Evolutionary conservation across 2,329 filamentous ascomycete genomes (phyloP).

Genomic region (Botrytis sinoallii): DNA sequence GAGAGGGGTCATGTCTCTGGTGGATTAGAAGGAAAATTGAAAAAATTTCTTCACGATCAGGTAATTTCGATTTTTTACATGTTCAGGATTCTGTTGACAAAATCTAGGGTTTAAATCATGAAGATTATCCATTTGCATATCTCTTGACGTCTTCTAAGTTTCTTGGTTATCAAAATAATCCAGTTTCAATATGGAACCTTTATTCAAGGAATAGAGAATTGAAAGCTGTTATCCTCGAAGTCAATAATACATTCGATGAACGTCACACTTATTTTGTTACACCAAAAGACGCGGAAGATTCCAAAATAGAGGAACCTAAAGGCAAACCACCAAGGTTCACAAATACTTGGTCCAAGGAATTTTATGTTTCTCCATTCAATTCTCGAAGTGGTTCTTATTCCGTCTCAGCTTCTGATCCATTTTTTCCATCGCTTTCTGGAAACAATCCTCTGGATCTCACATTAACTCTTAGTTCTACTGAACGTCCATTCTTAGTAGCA

Average conservation of each 20-base stretch:
- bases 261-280: slow-evolving; percentile 62
- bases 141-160: slow-evolving; percentile 68
- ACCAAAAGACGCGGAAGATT: slow-evolving; percentile 35
- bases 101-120: slow-evolving; percentile 53
- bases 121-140: slow-evolving; percentile 64
- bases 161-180: slow-evolving; percentile 69
- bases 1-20: slow-evolving; percentile 49
- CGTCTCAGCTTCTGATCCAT: slow-evolving; percentile 48
- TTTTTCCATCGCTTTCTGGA: slow-evolving; percentile 41
- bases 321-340: slow-evolving; percentile 41
- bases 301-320: slow-evolving; percentile 20
- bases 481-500: slow-evolving; percentile 57
- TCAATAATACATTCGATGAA: slow-evolving; percentile 76
- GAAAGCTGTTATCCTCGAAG: slow-evolving; percentile 65
- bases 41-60: slow-evolving; percentile 55
- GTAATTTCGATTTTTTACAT: slow-evolving; percentile 39
- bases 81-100: slow-evolving; percentile 22
- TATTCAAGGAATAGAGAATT: slow-evolving; percentile 58
- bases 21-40: slow-evolving; percentile 62
- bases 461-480: slow-evolving; percentile 60
- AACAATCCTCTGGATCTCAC: slow-evolving; percentile 62
- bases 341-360: slow-evolving; percentile 63
- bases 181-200: slow-evolving; percentile 76
- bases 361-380: slow-evolving; percentile 76
- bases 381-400: slow-evolving; percentile 55